phyloP scores from a whole-genome alignment of 768 basidiomycete species.

The Collybiopsis luxurians region DNA sequence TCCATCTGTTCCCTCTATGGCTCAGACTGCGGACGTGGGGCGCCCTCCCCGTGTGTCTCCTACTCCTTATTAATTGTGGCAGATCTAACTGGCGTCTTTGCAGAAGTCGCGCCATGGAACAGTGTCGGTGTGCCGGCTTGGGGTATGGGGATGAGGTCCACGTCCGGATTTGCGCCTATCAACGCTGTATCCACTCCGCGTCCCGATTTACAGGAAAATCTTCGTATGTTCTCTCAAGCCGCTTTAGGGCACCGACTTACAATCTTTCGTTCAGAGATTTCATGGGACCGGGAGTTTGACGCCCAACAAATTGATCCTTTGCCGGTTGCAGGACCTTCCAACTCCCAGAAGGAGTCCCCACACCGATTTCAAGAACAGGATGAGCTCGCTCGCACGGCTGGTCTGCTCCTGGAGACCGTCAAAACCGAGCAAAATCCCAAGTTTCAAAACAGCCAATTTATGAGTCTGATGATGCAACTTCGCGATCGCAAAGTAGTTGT shows the following conservation, averaged over 20 bases:
- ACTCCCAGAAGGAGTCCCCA: not conserved
- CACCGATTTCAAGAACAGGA: constrained; percentile 41
- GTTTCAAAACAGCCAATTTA: constrained; percentile 80
- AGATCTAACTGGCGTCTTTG: not conserved
- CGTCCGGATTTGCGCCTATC: not conserved
- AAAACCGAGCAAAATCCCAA: constrained; percentile 77
- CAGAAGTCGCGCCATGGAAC: not conserved
- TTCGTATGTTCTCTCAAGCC: constrained; percentile 36
- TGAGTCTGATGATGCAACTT: constrained; percentile 83
- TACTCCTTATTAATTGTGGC: too few species aligned
- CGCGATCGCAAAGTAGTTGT: constrained; percentile 77
- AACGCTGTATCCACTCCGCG: not conserved
- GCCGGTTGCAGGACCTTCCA: constrained; percentile 9
- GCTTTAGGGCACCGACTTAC: too few species aligned
- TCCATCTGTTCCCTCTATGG: not conserved
- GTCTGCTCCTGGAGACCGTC: constrained; percentile 72
- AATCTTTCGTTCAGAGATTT: constrained; percentile 13
- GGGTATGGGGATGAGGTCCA: not conserved
- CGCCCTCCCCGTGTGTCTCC: not conserved
- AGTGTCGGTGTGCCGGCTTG: not conserved
- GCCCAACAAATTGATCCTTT: constrained; percentile 37
- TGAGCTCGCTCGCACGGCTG: constrained; percentile 80
- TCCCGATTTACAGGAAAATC: constrained; percentile 23
- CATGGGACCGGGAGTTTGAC: constrained; percentile 69
- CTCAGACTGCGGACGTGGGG: not conserved